These are phyloP conservation scores for Aspergillus steynii DNA, from an alignment of 495 filamentous ascomycete genomes.

Conservation along the genomic window DNA sequence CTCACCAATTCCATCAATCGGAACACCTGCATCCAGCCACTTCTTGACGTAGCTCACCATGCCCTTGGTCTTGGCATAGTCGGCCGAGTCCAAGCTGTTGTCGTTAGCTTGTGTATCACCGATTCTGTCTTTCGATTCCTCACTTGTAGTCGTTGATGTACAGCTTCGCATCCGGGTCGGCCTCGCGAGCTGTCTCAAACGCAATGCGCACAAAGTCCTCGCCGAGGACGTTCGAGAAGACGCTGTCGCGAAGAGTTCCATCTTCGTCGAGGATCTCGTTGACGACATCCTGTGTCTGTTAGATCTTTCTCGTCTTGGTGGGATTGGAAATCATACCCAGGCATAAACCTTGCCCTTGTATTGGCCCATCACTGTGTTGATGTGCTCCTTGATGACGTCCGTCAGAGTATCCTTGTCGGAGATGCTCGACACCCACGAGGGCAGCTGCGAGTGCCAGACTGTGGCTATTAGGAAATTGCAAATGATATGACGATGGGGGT, in stretches of 20 bases:
- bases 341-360: slow-evolving; percentile 49
- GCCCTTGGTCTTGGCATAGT: slow-evolving; percentile 57
- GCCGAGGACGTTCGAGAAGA: slow-evolving; percentile 58
- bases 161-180: slow-evolving; percentile 62
- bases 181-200: slow-evolving; percentile 55
- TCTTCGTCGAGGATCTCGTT: slow-evolving; percentile 72
- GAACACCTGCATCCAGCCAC: slow-evolving; percentile 63
- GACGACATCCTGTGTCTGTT: slow-evolving; percentile 58
- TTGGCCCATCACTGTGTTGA: slow-evolving; percentile 25
- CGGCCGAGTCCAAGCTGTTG: slow-evolving; percentile 37
- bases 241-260: slow-evolving; percentile 55
- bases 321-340: slow-evolving; percentile 36
- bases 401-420: slow-evolving; percentile 44
- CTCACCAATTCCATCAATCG: slow-evolving; percentile 70
- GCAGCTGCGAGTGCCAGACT: slow-evolving; percentile 57
- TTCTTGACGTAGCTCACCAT: slow-evolving; percentile 66
- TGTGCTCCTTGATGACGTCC: slow-evolving; percentile 37
- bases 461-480: slow-evolving; percentile 2
- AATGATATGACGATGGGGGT: not conserved
- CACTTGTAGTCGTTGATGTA: slow-evolving; percentile 63
- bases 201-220: slow-evolving; percentile 59
- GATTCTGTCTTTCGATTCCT: too few relatives aligned
- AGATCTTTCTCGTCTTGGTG: not conserved
- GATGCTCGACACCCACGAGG: slow-evolving; percentile 47
- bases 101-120: too few relatives aligned